Conservation (phyloP, 23 red algal genomes). For the Pyropia yezoensis region DNA sequence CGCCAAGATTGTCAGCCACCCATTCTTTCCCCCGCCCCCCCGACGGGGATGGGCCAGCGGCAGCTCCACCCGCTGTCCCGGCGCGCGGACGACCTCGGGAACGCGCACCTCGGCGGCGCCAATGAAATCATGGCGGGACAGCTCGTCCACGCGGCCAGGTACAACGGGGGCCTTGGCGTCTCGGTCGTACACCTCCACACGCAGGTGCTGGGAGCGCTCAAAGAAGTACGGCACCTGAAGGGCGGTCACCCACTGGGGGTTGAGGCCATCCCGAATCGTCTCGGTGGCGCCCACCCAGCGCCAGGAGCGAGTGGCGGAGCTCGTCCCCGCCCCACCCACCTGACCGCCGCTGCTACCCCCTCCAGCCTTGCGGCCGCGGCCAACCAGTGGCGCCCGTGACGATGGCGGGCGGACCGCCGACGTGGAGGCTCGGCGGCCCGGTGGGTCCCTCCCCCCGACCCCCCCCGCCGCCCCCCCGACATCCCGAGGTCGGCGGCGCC, state of each 20-base stretch:
- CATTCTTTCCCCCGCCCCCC: constrained; percentile 7
- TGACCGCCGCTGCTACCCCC: background rate
- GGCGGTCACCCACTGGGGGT: constrained; percentile 24
- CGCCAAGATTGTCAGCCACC: constrained; percentile 22
- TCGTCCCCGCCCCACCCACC: too few species aligned
- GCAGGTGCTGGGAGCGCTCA: constrained; percentile 42
- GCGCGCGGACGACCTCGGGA: constrained; percentile 36
- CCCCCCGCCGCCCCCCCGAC: background rate
- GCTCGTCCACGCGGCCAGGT: constrained; percentile 21
- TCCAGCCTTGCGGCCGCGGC: background rate
- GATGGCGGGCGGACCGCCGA: background rate
- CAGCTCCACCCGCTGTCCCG: constrained; percentile 18
- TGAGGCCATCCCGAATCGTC: constrained; percentile 29
- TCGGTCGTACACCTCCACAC: constrained; percentile 53
- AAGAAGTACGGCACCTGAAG: constrained; percentile 59
- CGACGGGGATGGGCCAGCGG: constrained; percentile 2
- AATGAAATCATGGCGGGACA: constrained; percentile 36
- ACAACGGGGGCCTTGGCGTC: constrained; percentile 6
- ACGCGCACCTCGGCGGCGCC: constrained; percentile 22
- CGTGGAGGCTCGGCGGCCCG: background rate
- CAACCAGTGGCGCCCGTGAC: background rate
- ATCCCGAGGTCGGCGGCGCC: background rate
- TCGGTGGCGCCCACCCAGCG: constrained; percentile 31
- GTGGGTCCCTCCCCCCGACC: background rate
- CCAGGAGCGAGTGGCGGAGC: background rate